Evolutionary conservation across 805 yeast genomes (phyloP).

Genomic region (Candida berthetii): DNA sequence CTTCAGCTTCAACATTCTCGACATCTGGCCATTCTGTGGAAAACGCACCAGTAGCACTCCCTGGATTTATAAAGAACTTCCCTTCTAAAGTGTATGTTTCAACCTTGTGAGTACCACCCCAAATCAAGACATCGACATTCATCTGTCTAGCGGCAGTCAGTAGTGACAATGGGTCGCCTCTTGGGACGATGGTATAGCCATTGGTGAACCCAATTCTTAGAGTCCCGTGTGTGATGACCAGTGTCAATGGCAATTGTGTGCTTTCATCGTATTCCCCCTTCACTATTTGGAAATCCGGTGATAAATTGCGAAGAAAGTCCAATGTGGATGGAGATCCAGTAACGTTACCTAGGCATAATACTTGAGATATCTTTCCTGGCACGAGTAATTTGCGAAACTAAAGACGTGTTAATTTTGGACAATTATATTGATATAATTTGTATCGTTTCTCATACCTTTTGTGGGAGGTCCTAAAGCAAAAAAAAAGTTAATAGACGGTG

Average conservation of each 20-base stretch:
- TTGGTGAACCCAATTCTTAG: slow-evolving; percentile 80
- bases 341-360: slow-evolving; percentile 79
- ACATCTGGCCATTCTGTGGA: slow-evolving; percentile 58
- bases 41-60: slow-evolving; percentile 92
- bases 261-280: slow-evolving; percentile 75
- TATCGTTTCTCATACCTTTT: slow-evolving; percentile 23
- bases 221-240: slow-evolving; percentile 61
- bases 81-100: slow-evolving; percentile 93
- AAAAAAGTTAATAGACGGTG: too few species aligned
- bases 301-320: slow-evolving; percentile 56
- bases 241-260: slow-evolving; percentile 47
- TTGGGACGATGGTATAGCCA: slow-evolving; percentile 81
- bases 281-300: slow-evolving; percentile 70
- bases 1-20: slow-evolving; percentile 35
- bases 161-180: slow-evolving; percentile 79
- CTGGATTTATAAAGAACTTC: slow-evolving; percentile 92
- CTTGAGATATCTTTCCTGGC: slow-evolving; percentile 85
- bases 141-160: slow-evolving; percentile 80
- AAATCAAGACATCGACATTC: slow-evolving; percentile 84
- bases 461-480: slow-evolving; percentile 37
- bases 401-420: slow-evolving; percentile 2
- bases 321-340: slow-evolving; percentile 60
- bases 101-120: slow-evolving; percentile 91
- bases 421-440: background rate
- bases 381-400: slow-evolving; percentile 69